Evolutionary conservation across 2,329 filamentous ascomycete genomes (phyloP).

Genomic region (Aspergillus hiratsukae): DNA sequence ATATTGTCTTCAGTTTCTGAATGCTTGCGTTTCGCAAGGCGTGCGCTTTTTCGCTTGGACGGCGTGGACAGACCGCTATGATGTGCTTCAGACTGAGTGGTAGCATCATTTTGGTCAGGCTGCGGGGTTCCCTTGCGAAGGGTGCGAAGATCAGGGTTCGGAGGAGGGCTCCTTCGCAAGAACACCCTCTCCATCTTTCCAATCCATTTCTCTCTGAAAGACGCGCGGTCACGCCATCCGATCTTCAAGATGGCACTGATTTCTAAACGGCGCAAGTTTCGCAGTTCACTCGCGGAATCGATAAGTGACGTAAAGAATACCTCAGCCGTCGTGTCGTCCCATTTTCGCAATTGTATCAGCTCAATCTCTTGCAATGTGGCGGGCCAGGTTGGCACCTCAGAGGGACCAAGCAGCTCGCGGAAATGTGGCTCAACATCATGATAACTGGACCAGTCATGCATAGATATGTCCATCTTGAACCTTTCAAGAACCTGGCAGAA

Average conservation of each 20-base stretch:
- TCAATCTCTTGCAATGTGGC: constrained; percentile 65
- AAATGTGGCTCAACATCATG: constrained; percentile 73
- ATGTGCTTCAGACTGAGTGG: constrained; percentile 10
- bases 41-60: constrained; percentile 38
- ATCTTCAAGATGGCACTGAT: constrained; percentile 76
- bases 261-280: constrained; percentile 62
- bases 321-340: constrained; percentile 64
- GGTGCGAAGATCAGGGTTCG: constrained; percentile 26
- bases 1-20: constrained; percentile 22
- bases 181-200: constrained; percentile 58
- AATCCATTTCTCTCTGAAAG: constrained; percentile 75
- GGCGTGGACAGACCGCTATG: constrained; percentile 14
- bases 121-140: constrained; percentile 6
- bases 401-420: constrained; percentile 54
- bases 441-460: constrained; percentile 64
- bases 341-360: constrained; percentile 72
- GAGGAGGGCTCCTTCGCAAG: constrained; percentile 30
- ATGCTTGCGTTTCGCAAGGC: constrained; percentile 29
- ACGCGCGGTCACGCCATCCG: constrained; percentile 72
- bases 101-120: neutral
- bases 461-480: constrained; percentile 73
- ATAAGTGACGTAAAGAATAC: constrained; percentile 76
- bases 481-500: constrained; percentile 67
- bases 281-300: constrained; percentile 62
- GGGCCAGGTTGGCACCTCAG: constrained; percentile 74